phyloP scores from a whole-genome alignment of 352 stramenopile genomes.

The Salisapilia sapeloensis region DNA sequence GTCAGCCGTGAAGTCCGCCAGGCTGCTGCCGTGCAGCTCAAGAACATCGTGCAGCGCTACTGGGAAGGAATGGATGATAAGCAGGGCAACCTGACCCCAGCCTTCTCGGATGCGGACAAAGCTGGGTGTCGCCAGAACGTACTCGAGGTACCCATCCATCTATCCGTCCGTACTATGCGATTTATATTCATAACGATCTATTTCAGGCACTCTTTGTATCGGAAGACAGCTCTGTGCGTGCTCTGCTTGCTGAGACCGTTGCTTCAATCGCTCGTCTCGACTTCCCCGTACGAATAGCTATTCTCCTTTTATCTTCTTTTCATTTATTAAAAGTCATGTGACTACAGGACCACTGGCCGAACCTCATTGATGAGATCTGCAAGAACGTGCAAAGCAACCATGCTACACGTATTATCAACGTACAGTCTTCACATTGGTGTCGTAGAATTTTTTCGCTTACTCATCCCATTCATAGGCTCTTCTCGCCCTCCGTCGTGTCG shows the following conservation, averaged over 20 bases:
- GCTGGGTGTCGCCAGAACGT: conserved; percentile 44
- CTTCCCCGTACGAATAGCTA: conserved; percentile 62
- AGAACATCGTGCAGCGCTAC: conserved; percentile 92
- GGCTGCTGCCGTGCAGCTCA: conserved; percentile 88
- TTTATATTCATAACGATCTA: conserved; percentile 13
- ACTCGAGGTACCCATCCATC: conserved; percentile 37
- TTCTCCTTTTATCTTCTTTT: not conserved
- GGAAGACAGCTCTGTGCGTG: conserved; percentile 78
- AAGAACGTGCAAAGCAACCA: conserved; percentile 83
- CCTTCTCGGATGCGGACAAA: conserved; percentile 53
- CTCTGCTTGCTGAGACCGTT: conserved; percentile 89
- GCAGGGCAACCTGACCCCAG: conserved; percentile 47
- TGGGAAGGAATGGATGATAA: conserved; percentile 78
- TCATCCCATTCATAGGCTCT: conserved; percentile 68
- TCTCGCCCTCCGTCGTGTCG: conserved; percentile 88
- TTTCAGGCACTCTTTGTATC: conserved; percentile 70
- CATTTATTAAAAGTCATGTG: not conserved
- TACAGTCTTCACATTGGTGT: too few species aligned
- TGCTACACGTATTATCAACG: conserved; percentile 69
- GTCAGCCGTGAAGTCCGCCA: conserved; percentile 80
- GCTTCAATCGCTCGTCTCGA: conserved; percentile 90
- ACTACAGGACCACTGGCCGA: conserved; percentile 74
- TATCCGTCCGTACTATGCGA: conserved; percentile 17
- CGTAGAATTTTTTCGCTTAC: not conserved
- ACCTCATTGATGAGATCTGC: conserved; percentile 77